Conservation (phyloP, 192 early-diverging fungal genomes). For the Gonapodya prolifera region DNA sequence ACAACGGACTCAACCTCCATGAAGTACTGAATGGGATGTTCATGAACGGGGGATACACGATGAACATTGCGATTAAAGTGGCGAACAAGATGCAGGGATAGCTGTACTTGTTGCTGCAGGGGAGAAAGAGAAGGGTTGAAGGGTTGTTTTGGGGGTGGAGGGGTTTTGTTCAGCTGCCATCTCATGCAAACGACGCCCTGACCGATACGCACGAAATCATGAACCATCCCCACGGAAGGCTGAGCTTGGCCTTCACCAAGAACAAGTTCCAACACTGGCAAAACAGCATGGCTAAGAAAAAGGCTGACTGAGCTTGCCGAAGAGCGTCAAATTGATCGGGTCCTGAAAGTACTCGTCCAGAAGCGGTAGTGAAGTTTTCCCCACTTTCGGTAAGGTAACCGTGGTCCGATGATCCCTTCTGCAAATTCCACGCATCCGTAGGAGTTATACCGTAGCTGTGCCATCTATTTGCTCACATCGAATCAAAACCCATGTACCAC, state of each 20-base stretch:
- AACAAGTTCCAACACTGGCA: slow-evolving; percentile 93
- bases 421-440: background rate
- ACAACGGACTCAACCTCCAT: slow-evolving; percentile 50
- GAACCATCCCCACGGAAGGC: slow-evolving; percentile 52
- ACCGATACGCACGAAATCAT: slow-evolving; percentile 17
- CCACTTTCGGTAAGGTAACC: background rate
- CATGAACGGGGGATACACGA: slow-evolving; percentile 77
- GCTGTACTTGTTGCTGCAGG: slow-evolving; percentile 60
- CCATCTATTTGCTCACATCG: slow-evolving; percentile 6
- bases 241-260: slow-evolving; percentile 69
- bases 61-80: slow-evolving; percentile 40
- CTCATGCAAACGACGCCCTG: slow-evolving; percentile 28
- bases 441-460: background rate
- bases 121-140: too few relatives aligned
- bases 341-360: slow-evolving; percentile 18
- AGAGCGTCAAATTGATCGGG: slow-evolving; percentile 50
- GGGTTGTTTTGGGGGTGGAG: too few relatives aligned
- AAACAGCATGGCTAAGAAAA: slow-evolving; percentile 68
- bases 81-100: slow-evolving; percentile 53
- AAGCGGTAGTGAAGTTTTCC: slow-evolving; percentile 2
- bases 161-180: too few relatives aligned
- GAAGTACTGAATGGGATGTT: slow-evolving; percentile 63
- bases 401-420: background rate
- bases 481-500: background rate
- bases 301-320: slow-evolving; percentile 62